Conservation (phyloP, 345 rosid genomes). For the Linum trigynum region DNA sequence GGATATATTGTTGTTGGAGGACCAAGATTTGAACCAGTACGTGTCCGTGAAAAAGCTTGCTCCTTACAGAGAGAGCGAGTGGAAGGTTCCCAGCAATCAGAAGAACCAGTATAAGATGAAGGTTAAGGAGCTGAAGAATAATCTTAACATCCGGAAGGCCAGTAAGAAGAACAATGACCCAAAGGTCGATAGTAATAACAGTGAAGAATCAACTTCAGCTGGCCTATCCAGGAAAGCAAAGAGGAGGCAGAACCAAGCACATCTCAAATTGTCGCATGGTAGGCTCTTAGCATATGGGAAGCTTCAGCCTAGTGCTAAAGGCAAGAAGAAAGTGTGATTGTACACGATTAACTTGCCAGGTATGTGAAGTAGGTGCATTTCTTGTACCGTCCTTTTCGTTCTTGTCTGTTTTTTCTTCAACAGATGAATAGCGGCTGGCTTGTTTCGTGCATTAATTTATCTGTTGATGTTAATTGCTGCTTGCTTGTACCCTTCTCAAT, state of each 20-base stretch:
- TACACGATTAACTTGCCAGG: background rate
- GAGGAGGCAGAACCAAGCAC: conserved; percentile 49
- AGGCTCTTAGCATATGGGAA: conserved; percentile 66
- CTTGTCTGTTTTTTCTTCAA: too few relatives aligned
- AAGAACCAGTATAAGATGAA: conserved; percentile 42
- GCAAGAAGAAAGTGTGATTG: background rate
- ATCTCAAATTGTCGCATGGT: conserved; percentile 40
- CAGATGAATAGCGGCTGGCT: too few relatives aligned
- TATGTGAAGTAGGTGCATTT: background rate
- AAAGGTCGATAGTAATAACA: conserved; percentile 19
- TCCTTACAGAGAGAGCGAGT: conserved; percentile 63
- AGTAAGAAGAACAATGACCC: conserved; percentile 35
- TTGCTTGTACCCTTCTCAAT: too few relatives aligned
- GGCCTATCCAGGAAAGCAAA: conserved; percentile 43
- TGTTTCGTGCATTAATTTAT: too few relatives aligned
- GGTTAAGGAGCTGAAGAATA: conserved; percentile 35
- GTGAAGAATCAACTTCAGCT: conserved; percentile 21
- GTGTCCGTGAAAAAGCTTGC: conserved; percentile 78
- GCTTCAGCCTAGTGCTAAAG: conserved; percentile 26
- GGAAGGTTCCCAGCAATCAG: conserved; percentile 53
- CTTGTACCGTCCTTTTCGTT: too few relatives aligned
- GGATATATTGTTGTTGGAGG: conserved; percentile 57
- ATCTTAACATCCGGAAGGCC: conserved; percentile 21
- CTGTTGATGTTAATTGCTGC: too few relatives aligned
- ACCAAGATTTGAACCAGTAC: conserved; percentile 70